Percentiles rank a stretch among this genome's conserved stretches.
Evolutionary conservation across 140 eudicot genomes (phyloP).

Genomic region (Flaveria floridana): DNA sequence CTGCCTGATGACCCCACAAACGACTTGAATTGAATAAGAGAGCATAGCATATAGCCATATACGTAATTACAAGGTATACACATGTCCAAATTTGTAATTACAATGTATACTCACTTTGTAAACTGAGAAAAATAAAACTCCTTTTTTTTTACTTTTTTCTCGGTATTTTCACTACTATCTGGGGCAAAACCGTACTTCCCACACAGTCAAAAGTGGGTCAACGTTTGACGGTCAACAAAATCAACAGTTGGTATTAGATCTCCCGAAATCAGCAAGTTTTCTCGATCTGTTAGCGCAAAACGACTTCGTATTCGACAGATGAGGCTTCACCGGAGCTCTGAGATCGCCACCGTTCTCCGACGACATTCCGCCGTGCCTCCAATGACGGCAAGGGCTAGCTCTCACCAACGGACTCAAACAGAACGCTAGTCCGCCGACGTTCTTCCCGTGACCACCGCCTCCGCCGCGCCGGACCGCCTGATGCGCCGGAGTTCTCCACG

Average conservation of each 20-base stretch:
- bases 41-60: neutral
- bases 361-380: constrained; percentile 55
- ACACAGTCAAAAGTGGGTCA: constrained; percentile 21
- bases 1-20: constrained; percentile 28
- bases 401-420: constrained; percentile 84
- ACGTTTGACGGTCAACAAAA: constrained; percentile 36
- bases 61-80: constrained; percentile 34
- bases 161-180: neutral
- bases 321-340: constrained; percentile 51
- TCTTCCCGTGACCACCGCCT: constrained; percentile 20
- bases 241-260: constrained; percentile 54
- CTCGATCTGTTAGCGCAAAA: constrained; percentile 74
- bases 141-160: neutral
- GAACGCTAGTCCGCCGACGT: constrained; percentile 47
- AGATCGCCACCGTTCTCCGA: constrained; percentile 48
- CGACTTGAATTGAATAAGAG: constrained; percentile 1
- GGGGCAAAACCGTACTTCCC: constrained; percentile 54
- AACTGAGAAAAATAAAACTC: too few relatives aligned
- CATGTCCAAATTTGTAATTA: constrained; percentile 30
- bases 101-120: neutral
- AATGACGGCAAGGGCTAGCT: constrained; percentile 67
- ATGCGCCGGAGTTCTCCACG: constrained; percentile 42
- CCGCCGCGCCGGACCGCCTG: constrained; percentile 21
- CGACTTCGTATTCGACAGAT: constrained; percentile 44
- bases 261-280: constrained; percentile 80